Conservation (phyloP, 2,329 filamentous ascomycete species). For the Thermoascus crustaceus region DNA sequence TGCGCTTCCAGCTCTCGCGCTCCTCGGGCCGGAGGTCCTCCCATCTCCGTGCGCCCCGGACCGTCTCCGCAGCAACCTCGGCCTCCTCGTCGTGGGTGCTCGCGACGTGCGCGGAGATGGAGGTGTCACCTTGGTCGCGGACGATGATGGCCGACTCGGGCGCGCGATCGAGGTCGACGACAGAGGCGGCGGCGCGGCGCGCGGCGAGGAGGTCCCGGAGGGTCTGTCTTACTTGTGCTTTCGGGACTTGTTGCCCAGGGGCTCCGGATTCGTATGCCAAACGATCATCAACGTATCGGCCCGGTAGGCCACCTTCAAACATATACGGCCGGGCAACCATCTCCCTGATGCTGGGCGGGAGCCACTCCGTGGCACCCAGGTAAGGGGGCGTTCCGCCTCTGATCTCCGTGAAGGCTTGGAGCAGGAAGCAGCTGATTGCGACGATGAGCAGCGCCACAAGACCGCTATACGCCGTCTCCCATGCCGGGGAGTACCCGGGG, state of each 20-base stretch:
- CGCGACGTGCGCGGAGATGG: background rate
- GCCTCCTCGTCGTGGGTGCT: background rate
- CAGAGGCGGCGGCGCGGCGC: constrained; percentile 15
- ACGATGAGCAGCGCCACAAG: constrained; percentile 54
- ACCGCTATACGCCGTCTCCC: constrained; percentile 47
- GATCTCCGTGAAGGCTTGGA: constrained; percentile 55
- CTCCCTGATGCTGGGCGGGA: constrained; percentile 45
- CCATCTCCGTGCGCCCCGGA: constrained; percentile 45
- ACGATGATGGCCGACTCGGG: constrained; percentile 17
- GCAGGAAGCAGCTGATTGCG: constrained; percentile 53
- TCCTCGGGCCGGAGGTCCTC: constrained; percentile 59
- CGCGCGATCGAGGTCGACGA: constrained; percentile 10
- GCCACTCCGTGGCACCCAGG: constrained; percentile 47
- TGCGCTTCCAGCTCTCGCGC: constrained; percentile 60
- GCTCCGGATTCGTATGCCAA: constrained; percentile 11
- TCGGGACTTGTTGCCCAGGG: constrained; percentile 8
- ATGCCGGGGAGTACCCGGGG: constrained; percentile 46
- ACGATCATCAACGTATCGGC: too few species aligned
- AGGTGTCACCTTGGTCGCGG: constrained; percentile 7
- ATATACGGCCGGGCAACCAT: constrained; percentile 34
- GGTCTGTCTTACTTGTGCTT: constrained; percentile 9
- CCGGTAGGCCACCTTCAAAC: constrained; percentile 15
- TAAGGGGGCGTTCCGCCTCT: constrained; percentile 50
- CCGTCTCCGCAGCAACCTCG: constrained; percentile 2
- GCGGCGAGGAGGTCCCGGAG: constrained; percentile 23